Conservation (phyloP, 306 rosid genomes). For the Glycine soja region DNA sequence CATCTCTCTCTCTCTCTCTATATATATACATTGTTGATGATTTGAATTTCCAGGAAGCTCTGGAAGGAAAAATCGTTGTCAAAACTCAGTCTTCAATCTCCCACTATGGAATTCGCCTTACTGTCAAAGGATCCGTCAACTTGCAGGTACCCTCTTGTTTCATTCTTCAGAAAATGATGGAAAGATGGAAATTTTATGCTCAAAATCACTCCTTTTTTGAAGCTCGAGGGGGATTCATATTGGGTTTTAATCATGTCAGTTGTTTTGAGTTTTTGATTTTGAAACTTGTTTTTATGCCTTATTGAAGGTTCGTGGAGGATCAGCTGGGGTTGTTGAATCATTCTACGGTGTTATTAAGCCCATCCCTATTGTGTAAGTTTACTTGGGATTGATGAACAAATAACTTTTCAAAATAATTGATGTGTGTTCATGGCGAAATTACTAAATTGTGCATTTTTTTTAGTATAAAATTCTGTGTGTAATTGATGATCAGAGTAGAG, state of each 20-base stretch:
- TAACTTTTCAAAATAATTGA: not conserved
- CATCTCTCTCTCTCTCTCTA: not conserved
- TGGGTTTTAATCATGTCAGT: not conserved
- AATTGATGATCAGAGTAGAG: not conserved
- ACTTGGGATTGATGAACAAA: not conserved
- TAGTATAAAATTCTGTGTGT: not conserved
- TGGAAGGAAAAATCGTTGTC: conserved; percentile 75
- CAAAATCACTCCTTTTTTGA: not conserved
- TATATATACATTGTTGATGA: not conserved
- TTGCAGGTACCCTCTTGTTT: conserved; percentile 67
- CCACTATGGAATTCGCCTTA: conserved; percentile 78
- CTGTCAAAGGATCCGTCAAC: conserved; percentile 79
- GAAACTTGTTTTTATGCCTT: not conserved
- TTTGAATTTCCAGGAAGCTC: conserved; percentile 66
- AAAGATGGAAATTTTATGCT: conserved; percentile 13
- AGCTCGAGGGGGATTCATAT: not conserved
- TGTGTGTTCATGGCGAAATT: conserved; percentile 6
- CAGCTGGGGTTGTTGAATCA: conserved; percentile 86
- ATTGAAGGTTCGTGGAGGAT: conserved; percentile 89
- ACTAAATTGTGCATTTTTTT: not conserved
- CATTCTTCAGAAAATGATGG: conserved; percentile 15
- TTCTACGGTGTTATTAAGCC: conserved; percentile 87
- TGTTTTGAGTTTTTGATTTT: conserved; percentile 3
- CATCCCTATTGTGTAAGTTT: conserved; percentile 73
- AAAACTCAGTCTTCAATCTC: conserved; percentile 72